Base-by-base conservation (phyloP, 306 rosid genomes). In the Pyrus betulifolia region DNA sequence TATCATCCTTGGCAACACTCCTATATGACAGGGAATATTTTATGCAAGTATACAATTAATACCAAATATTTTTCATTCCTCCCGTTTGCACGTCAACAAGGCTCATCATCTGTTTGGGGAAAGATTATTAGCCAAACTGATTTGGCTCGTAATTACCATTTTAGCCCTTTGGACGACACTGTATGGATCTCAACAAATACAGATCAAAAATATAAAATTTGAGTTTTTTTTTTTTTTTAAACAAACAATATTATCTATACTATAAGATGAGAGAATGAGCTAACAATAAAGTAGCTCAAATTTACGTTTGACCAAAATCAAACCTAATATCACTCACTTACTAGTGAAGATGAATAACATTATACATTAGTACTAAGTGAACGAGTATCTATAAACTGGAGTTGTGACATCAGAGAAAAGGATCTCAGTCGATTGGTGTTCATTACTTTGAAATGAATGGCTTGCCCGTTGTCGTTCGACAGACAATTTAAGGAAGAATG, bases 201-300 rank as follows among this genome's bases (percentile, higher is more conserved):
- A 17, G 8, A 17, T 49, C 3, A 49, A 15, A 7, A 49, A 49
- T 2, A 49, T 49, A 49, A 49, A 49, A 17, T 2, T 40, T 3
- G 9, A 6, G 9, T 25, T 25, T 33, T 6, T 33, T 6, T 35
- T 35, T 35, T 35, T 35, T 35, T 5, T 1, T 33, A 4, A 33
- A 33, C 8, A 35, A 35, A 35, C 0, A 1, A 35, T 35, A 35
- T 35, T 35, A 35, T 35, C 40, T 35, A 35, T 0, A 35, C 0
- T 35, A 35, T 1, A 35, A 0, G 8, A 0, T 35, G 0, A 0
- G 2, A 35, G 9, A 35, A 0, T 6, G 0, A 0, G 40, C 0
- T 35, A 6, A 35, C 7, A 35, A 35, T 35, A 35, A 35, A 1
- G 2, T 6, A 8, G 0, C 8, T 35, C 9, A 35, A 35, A 35